A percentile compares a stretch with the other conserved stretches of the same genome.
phyloP scores from a whole-genome alignment of 352 stramenopile genomes.

The Thalassiosira mediterranea region DNA sequence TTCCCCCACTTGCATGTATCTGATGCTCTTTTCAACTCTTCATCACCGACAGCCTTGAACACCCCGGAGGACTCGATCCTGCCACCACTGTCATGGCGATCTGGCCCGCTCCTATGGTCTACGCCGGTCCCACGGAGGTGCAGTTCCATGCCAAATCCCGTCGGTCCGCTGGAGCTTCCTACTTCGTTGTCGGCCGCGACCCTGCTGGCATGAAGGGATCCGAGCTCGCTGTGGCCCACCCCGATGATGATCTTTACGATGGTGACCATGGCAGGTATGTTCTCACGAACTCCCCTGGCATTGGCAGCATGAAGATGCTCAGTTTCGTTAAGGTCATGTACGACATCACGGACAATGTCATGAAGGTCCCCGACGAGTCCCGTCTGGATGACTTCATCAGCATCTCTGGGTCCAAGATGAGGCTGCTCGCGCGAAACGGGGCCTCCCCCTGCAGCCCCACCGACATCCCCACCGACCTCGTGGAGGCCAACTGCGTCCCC shows the following conservation, averaged over 20 bases:
- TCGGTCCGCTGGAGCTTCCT: conserved; percentile 94
- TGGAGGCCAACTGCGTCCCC: conserved; percentile 92
- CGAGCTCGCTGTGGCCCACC: conserved; percentile 86
- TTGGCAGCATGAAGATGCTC: conserved; percentile 92
- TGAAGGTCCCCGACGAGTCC: conserved; percentile 93
- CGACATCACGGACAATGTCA: conserved; percentile 96
- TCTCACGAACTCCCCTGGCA: conserved; percentile 94
- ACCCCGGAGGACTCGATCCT: conserved; percentile 93
- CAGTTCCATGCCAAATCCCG: conserved; percentile 98
- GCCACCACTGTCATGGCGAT: conserved; percentile 97
- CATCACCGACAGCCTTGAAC: conserved; percentile 50
- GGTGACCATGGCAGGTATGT: conserved; percentile 97
- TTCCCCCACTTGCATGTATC: too few relatives aligned
- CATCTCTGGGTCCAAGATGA: conserved; percentile 97
- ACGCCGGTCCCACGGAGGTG: conserved; percentile 96
- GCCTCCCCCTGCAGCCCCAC: conserved; percentile 90
- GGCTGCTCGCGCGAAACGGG: conserved; percentile 92
- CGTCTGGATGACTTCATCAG: conserved; percentile 96
- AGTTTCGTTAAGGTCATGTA: conserved; percentile 98
- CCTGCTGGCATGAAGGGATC: conserved; percentile 97
- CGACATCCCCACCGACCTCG: conserved; percentile 87
- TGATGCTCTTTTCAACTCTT: conserved; percentile 2
- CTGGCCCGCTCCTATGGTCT: conserved; percentile 98
- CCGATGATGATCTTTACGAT: conserved; percentile 94
- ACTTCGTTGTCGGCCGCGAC: conserved; percentile 97